Evolutionary conservation across 2,329 filamentous ascomycete species (phyloP).

Genomic region (Aulographum hederae): DNA sequence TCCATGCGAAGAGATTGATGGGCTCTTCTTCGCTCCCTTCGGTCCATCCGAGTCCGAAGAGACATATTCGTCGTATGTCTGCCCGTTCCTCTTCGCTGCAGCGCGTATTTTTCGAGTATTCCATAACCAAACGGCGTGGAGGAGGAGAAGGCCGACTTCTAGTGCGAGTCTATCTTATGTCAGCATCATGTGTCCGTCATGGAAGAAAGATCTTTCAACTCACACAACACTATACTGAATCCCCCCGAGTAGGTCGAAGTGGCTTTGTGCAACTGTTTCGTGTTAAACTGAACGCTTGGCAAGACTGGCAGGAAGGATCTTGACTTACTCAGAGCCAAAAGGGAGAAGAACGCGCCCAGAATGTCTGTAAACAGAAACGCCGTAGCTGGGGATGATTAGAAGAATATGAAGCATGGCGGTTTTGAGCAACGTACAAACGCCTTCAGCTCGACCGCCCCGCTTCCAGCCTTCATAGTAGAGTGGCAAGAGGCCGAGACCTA

Average conservation of each 20-base stretch:
- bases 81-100: slow-evolving; percentile 31
- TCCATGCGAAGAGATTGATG: too few relatives aligned
- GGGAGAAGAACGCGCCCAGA: slow-evolving; percentile 42
- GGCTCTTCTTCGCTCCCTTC: too few relatives aligned
- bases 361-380: slow-evolving; percentile 43
- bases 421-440: slow-evolving; percentile 30
- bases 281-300: too few relatives aligned
- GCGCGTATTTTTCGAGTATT: slow-evolving; percentile 34
- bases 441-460: slow-evolving; percentile 39
- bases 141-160: slow-evolving; percentile 41
- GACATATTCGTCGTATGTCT: slow-evolving; percentile 37
- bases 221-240: slow-evolving; percentile 42
- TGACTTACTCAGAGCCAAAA: slow-evolving; percentile 40
- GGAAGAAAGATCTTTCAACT: slow-evolving; percentile 9
- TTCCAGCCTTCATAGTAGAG: slow-evolving; percentile 46
- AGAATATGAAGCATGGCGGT: too few relatives aligned
- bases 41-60: too few relatives aligned
- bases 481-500: slow-evolving; percentile 37
- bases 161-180: slow-evolving; percentile 27
- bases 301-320: too few relatives aligned
- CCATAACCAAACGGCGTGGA: slow-evolving; percentile 39
- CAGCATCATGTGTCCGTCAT: neutral
- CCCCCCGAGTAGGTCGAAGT: slow-evolving; percentile 42
- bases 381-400: slow-evolving; percentile 24
- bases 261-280: slow-evolving; percentile 41